Percentiles rank a stretch among this genome's conserved stretches.
These are phyloP conservation scores for Ogataea thermomethanolica DNA, from an alignment of 805 yeast genomes.

Conservation along the genomic window DNA sequence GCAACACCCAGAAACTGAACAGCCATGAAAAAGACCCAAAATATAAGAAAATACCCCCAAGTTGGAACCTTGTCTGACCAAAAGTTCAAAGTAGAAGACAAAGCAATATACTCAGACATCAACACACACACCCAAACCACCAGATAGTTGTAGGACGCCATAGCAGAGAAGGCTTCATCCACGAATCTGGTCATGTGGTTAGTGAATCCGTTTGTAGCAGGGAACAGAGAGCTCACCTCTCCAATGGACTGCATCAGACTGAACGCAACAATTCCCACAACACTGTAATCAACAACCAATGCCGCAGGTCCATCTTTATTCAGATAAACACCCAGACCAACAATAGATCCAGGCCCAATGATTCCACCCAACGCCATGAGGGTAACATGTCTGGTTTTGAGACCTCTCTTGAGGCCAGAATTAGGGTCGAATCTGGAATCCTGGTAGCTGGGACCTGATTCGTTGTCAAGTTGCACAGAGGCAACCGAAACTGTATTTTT, in stretches of 20 bases:
- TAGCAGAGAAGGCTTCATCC: slow-evolving; percentile 50
- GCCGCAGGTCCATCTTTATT: slow-evolving; percentile 48
- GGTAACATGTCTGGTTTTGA: slow-evolving; percentile 49
- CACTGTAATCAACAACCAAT: slow-evolving; percentile 42
- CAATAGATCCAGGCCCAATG: slow-evolving; percentile 53
- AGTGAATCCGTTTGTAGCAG: slow-evolving; percentile 39
- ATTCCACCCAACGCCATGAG: slow-evolving; percentile 52
- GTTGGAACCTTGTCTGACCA: slow-evolving; percentile 52
- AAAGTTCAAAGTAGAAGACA: slow-evolving; percentile 44
- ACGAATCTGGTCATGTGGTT: slow-evolving; percentile 47
- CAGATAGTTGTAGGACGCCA: slow-evolving; percentile 47
- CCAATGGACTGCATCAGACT: slow-evolving; percentile 52
- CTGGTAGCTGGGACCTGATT: not conserved
- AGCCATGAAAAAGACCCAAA: slow-evolving; percentile 48
- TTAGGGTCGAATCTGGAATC: slow-evolving; percentile 23
- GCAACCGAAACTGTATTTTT: not conserved
- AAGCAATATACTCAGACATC: slow-evolving; percentile 49
- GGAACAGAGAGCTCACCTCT: slow-evolving; percentile 45
- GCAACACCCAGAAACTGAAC: slow-evolving; percentile 49
- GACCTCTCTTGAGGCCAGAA: slow-evolving; percentile 40
- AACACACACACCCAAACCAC: slow-evolving; percentile 52
- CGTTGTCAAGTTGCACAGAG: not conserved
- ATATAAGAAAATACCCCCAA: slow-evolving; percentile 51
- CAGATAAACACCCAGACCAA: slow-evolving; percentile 46
- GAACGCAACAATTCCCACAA: slow-evolving; percentile 47